Evolutionary conservation across 2,329 filamentous ascomycete genomes (phyloP), one percentile per base, ranked within the genome.

Genomic region (Ascochyta viciae-villosae): DNA sequence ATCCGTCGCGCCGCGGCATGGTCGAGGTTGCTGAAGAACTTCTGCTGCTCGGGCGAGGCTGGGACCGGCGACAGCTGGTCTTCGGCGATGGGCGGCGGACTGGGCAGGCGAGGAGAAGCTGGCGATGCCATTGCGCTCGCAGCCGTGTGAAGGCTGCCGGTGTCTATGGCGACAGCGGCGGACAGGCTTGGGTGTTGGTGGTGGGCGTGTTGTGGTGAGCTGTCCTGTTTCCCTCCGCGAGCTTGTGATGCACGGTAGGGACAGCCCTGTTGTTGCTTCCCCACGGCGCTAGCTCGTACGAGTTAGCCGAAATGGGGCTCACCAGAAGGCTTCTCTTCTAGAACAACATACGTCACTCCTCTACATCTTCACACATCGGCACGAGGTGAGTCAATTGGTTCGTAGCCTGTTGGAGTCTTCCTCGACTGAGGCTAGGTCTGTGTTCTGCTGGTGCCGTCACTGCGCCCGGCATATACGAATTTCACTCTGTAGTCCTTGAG

Each of bases 21-120:
- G 63, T 95, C 89, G 65, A 88, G 82, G 62, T 82, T 82, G 69
- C 75, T 83, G 58, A 70, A 70, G 33, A 67, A 70, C 76, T 70
- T 82, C 78, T 68, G 87, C 76, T 84, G 85, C 74, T 82, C 85
- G 64, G 83, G 81, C 79, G 85, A 77, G 67, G 85, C 72, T 73
- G 88, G 76, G 45, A 87, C 83, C 1, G 92, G 91, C 45, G 92
- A 95, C 61, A 96, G 88, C 79, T 98, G 94, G 65, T 96, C 95
- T 78, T 99, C 95, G 59, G 94, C 92, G 54, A 96, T 89, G 31
- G 95, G 95, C 55, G 95, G 95, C 58, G 95, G 95, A 77, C 92
- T 97, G 57, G 95, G 95, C 47, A 99, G 87, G 73, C 95, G 90
- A 62, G 95, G 94, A 43, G 93, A 97, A 29, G 82, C 78, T 60